phyloP scores from a whole-genome alignment of 805 yeast genomes.

The Cyberlindnera xylosilytica region DNA sequence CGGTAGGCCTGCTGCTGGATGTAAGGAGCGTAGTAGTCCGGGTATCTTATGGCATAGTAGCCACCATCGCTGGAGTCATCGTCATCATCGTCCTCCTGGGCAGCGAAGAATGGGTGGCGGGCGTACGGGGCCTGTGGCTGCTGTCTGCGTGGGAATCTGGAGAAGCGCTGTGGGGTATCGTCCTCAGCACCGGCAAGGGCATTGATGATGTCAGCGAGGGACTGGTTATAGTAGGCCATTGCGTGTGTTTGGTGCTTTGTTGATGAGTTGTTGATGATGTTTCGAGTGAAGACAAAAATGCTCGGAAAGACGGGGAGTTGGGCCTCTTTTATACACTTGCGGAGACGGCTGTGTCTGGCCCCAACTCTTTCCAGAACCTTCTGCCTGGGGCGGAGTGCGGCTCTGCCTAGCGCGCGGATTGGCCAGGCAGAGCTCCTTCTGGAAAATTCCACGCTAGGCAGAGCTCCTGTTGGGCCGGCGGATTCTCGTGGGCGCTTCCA shows the following conservation, averaged over 20 bases:
- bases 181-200: slow-evolving; percentile 17
- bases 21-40: slow-evolving; percentile 17
- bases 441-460: neutral
- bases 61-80: slow-evolving; percentile 21
- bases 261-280: neutral
- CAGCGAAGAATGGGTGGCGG: slow-evolving; percentile 9
- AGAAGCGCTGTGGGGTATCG: slow-evolving; percentile 9
- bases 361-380: neutral
- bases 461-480: neutral
- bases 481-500: too few relatives aligned
- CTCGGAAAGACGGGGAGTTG: neutral
- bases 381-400: neutral
- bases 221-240: slow-evolving; percentile 18
- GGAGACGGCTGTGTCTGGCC: neutral
- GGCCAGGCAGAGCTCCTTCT: slow-evolving; percentile 1
- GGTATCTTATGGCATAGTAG: slow-evolving; percentile 15
- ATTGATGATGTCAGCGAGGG: slow-evolving; percentile 23
- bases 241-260: neutral
- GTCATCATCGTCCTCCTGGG: slow-evolving; percentile 18
- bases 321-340: neutral
- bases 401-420: neutral
- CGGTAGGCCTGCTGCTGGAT: slow-evolving; percentile 8
- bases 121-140: too few relatives aligned
- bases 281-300: neutral
- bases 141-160: slow-evolving; percentile 13